Conservation (phyloP, 108 stramenopile species). For the Schizochytrium sp. region DNA sequence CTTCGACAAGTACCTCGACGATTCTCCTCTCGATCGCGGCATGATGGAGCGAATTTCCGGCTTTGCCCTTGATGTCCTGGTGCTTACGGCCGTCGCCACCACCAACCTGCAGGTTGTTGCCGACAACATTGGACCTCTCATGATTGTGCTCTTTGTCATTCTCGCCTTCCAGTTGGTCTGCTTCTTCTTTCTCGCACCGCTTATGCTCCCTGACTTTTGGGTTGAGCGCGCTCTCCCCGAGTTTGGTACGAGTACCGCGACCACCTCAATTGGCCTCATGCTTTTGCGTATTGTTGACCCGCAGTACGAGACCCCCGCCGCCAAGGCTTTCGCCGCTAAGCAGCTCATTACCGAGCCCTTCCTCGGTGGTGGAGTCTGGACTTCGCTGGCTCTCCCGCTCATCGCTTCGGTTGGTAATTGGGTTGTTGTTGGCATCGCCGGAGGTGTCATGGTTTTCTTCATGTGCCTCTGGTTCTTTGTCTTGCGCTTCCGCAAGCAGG, state of each 20-base stretch:
- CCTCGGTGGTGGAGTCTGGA: constrained; percentile 1
- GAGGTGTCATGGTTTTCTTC: neutral
- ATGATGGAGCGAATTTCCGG: constrained; percentile 10
- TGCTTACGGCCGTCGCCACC: constrained; percentile 8
- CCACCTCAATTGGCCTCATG: neutral
- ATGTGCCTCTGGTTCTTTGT: neutral
- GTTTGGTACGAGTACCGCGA: neutral
- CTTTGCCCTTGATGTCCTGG: neutral
- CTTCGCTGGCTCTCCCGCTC: neutral
- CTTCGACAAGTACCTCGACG: neutral
- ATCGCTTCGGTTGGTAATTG: neutral
- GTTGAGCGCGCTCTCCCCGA: neutral
- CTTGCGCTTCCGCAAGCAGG: neutral
- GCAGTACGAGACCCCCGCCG: neutral
- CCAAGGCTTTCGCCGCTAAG: neutral
- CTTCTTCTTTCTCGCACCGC: neutral
- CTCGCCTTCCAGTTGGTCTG: neutral
- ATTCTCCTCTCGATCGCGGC: neutral
- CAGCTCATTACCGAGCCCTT: neutral
- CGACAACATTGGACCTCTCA: neutral
- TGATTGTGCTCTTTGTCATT: neutral
- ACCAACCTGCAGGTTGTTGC: neutral
- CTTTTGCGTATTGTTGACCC: constrained; percentile 6
- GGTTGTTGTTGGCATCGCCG: neutral
- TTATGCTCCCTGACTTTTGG: constrained; percentile 14